Base-by-base conservation (phyloP, 1,284 basidiomycete genomes). In the Ceratobasidium sp. region DNA sequence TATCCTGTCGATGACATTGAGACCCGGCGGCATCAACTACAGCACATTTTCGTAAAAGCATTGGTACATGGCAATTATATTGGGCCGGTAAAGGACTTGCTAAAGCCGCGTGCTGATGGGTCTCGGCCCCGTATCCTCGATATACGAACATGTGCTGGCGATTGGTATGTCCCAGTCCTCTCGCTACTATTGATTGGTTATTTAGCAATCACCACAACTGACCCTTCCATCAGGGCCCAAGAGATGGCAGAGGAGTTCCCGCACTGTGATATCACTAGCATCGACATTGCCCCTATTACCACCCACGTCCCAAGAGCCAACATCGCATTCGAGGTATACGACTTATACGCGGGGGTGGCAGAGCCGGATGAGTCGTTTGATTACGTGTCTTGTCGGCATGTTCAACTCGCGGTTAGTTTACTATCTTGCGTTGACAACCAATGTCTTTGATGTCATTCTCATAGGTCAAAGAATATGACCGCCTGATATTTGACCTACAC, bases 401-500 rank as follows among this genome's bases (percentile, higher is more conserved):
- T 41, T 38, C 55, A 58, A 38, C 16, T 41, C 18, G 35, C 35
- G 11, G 35, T 38, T 38, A 4, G 35, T 38, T 5, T 38, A 38
- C 11, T 11, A 38, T 4, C 11, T 38, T 38, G 35, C 11, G 11
- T 38, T 38, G 11, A 5, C 35, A 57, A 28, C 21, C 2, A 9
- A 18, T 13, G 28, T 11, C 7, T 21, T 8, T 30, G 16, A 46
- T n/a, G 57, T n/a, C 32, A n/a, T 14, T 38, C 4, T 23, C 32
- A 4, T 32, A 71, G 67, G 67, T 71, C 8, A 71, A 71, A 44
- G 67, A 71, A 59, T 71, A 71, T 38, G 67, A 71, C 46, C 55
- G 67, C 2, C 67, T 71, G 8, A 28, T 71, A 4, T 71, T 71
- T 23, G 67, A 71, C 28, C 32, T 71, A 5, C 57, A 71, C 18